phyloP scores from a whole-genome alignment of 805 yeast genomes.

The Blastobotrys parvus region DNA sequence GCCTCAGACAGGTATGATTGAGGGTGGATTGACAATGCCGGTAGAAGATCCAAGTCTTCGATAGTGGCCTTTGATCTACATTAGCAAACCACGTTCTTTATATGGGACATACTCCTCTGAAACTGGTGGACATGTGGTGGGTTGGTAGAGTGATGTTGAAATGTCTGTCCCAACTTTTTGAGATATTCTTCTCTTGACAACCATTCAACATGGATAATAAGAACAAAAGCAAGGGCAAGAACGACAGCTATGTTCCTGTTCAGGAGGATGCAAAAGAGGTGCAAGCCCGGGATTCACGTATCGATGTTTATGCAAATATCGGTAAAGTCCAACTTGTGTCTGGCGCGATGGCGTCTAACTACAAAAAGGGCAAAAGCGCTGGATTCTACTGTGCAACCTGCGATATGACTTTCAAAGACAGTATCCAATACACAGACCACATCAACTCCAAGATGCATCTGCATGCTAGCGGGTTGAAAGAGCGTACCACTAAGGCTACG shows the following conservation, averaged over 20 bases:
- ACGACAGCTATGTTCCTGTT: not conserved
- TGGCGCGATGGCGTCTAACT: conserved; percentile 27
- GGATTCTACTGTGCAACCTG: conserved; percentile 85
- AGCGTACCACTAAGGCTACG: conserved; percentile 35
- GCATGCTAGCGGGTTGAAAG: conserved; percentile 29
- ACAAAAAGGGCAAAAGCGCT: conserved; percentile 48
- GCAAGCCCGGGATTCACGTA: conserved; percentile 20
- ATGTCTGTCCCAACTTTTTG: no score
- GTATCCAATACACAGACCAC: conserved; percentile 74
- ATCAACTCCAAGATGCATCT: conserved; percentile 62
- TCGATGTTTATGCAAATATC: conserved; percentile 26
- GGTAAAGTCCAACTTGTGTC: conserved; percentile 29
- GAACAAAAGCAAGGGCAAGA: no score
- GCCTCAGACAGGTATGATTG: conserved; percentile 41
- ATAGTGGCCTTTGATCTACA: conserved; percentile 46
- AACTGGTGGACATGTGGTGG: not conserved
- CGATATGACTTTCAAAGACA: conserved; percentile 73
- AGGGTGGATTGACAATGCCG: conserved; percentile 47
- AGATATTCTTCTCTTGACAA: no score
- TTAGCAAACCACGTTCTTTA: not conserved
- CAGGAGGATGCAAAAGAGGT: conserved; percentile 18
- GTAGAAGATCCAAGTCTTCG: conserved; percentile 51
- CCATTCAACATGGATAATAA: no score
- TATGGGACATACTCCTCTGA: no score
- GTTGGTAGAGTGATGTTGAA: not conserved